Conservation (phyloP, 257 asterid genomes). For the Petunia secreta region DNA sequence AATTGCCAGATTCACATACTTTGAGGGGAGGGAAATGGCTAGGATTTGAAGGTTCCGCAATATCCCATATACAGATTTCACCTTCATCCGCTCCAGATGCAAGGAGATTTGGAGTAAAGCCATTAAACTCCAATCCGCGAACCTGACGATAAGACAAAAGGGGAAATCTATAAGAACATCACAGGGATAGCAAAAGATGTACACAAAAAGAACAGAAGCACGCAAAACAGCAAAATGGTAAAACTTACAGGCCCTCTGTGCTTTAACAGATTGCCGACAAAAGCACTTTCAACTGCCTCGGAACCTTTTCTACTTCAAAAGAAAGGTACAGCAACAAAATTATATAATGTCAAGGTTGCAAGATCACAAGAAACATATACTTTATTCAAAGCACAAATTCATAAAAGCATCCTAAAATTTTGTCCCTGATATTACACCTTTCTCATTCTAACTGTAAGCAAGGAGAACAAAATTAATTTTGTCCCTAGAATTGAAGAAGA, state of each 20-base stretch:
- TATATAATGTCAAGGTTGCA: neutral
- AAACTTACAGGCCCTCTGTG: slow-evolving; percentile 92
- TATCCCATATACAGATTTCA: slow-evolving; percentile 93
- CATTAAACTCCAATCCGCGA: slow-evolving; percentile 87
- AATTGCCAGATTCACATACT: slow-evolving; percentile 46
- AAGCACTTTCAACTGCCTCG: slow-evolving; percentile 66
- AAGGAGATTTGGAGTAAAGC: slow-evolving; percentile 70
- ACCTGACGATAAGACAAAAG: slow-evolving; percentile 51
- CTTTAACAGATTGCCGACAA: slow-evolving; percentile 67
- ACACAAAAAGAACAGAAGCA: slow-evolving; percentile 25
- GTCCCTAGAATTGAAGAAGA: neutral
- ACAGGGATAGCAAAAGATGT: slow-evolving; percentile 1
- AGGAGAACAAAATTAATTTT: neutral
- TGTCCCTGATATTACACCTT: neutral
- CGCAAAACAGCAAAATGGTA: slow-evolving; percentile 26
- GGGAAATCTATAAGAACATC: slow-evolving; percentile 26
- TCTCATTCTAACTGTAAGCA: slow-evolving; percentile 12
- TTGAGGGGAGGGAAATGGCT: slow-evolving; percentile 83
- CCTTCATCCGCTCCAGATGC: slow-evolving; percentile 99
- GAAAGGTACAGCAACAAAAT: slow-evolving; percentile 25
- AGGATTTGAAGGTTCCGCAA: slow-evolving; percentile 75
- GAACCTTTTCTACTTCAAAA: slow-evolving; percentile 51
- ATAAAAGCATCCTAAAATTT: neutral
- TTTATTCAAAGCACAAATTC: neutral
- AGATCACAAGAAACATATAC: neutral